Evolutionary conservation across 2,329 filamentous ascomycete species (phyloP).

Genomic region (Aspergillus viridinutans): DNA sequence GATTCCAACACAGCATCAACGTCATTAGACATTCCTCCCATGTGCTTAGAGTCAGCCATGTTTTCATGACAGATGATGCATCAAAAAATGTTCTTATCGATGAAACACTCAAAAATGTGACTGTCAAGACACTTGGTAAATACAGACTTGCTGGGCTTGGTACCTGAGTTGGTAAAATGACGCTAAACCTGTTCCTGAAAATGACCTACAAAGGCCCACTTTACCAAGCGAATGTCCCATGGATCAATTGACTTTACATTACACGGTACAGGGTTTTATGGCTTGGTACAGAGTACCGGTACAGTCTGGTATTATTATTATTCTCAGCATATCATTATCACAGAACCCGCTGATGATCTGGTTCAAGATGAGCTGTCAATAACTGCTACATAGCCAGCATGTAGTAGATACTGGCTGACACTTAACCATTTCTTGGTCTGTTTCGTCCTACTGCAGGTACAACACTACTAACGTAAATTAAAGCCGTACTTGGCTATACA

Average conservation of each 20-base stretch:
- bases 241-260: neutral
- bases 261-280: neutral
- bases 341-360: too few species aligned
- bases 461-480: too few species aligned
- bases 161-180: neutral
- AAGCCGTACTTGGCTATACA: too few species aligned
- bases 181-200: conserved; percentile 32
- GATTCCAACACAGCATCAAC: neutral
- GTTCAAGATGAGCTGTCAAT: neutral
- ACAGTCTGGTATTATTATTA: too few species aligned
- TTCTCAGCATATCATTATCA: neutral
- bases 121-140: neutral
- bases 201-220: conserved; percentile 13
- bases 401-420: too few species aligned
- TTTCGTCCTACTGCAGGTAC: too few species aligned
- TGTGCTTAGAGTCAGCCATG: neutral
- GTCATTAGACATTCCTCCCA: neutral
- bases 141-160: too few species aligned
- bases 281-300: neutral
- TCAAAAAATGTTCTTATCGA: neutral
- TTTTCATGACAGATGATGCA: neutral
- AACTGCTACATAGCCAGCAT: too few species aligned
- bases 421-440: too few species aligned
- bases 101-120: neutral
- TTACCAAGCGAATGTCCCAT: conserved; percentile 1